Base-by-base conservation (phyloP, 768 basidiomycete species). In the Naematelia aurantialba region DNA sequence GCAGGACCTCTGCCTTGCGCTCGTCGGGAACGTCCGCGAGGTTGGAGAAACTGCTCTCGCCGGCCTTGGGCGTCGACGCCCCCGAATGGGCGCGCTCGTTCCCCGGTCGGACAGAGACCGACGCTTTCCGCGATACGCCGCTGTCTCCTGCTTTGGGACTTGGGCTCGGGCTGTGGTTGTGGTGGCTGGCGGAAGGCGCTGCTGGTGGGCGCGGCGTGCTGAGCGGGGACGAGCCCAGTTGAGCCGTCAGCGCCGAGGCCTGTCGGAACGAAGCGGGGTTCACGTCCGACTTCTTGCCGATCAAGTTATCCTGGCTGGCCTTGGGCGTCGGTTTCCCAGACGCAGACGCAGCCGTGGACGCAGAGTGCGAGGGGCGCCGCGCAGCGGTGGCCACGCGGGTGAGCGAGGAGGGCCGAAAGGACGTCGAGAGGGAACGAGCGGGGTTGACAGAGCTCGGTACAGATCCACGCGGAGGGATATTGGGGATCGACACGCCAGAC, bases 1-100 rank as follows among this genome's bases (percentile, higher is more conserved):
- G 80, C 17, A 97, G 78, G 1, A 96, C 84, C 68, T 83, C 84
- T 2, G 86, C 86, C 79, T 91, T 96, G 71, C 92, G 89, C 62
- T 89, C 89, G 21, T 87, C 87, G 0, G 88, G 82, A 25, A 91
- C 64, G 24, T 73, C 73, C 21, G 65, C 68, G 8, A 74, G 44
- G 21, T 63, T 66, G 4, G 69, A 71, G 39, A 70, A 67, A 19
- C 55, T 57, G 8, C 66, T 68, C 19, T 71, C 67, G 14, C 56
- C 65, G 3, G 58, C 45, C 48, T 50, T 29, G 13, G 54, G 30
- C 0, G 58, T 54, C 2, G 51, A 31, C 12, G 52, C 47, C 22
- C 44, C 52, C 21, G 59, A 51, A 4, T 51, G 21, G 29, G 22
- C 26, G 22, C 29, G 17, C 49, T 24, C 17, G 8, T 22, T 21